Evolutionary conservation across 495 filamentous ascomycete species (phyloP), one percentile per base, ranked within the genome.

Genomic region (Glonium stellatum): DNA sequence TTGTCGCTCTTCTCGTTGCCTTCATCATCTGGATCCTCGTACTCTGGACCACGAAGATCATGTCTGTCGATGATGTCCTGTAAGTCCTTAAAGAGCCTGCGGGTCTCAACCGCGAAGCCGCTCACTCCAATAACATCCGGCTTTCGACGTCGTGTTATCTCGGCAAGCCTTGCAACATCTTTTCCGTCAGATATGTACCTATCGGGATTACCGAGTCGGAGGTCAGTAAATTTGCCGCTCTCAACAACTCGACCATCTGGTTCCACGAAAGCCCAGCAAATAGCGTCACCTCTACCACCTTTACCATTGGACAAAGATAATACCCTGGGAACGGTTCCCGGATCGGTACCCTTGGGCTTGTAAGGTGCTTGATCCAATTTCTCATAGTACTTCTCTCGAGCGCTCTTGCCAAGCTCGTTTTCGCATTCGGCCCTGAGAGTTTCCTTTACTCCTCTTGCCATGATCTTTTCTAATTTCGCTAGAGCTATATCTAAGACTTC

Each of bases 351-450:
- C 71, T 90, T 89, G 15, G 95, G 92, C 67, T 96, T 95, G 73
- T 92, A 91, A 1, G 93, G 92, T 12, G 93, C 90, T 73, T 98
- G 93, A 70, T 98, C 95, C 35, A 98, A 83, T 66, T 87, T 85
- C 74, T 87, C 87, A 21, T 83, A 85, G 71, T 89, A 98, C 51
- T 87, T 84, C 57, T 92, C 87, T 12, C 92, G 87, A 67, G 90
- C 95, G 23, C 83, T 79, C 57, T 84, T 86, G 35, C 89, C 83
- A 49, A 98, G 81, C 60, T 88, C 82, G 60, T 95, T 90, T 70
- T 98, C 93, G 68, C 93, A 97, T 61, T 90, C 89, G 11, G 86
- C 89, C 61, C 89, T 85, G 54, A 98, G 78, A 57, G 87, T 91
- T 65, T 98, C 93, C 71, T 97, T 97, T 31, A 98, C 90, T 31